Base-by-base conservation (phyloP, 805 yeast species). In the Spathaspora boniae region DNA sequence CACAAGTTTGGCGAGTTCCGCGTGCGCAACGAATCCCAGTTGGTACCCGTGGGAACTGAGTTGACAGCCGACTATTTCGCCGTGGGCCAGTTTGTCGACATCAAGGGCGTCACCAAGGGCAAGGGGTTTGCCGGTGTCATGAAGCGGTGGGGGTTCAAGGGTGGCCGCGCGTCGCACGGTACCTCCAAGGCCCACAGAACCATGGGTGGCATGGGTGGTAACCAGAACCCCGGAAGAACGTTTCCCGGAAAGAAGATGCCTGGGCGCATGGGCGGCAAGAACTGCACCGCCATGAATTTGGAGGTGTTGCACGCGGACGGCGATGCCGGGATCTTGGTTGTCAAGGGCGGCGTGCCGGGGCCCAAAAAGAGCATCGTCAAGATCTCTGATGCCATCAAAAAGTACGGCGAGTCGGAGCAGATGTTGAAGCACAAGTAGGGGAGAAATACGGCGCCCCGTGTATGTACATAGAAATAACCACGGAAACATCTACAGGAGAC, bases 221-320 rank as follows among this genome's bases (percentile, higher is more conserved):
- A 86, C 54, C 95, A 93, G 47, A 83, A 86, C 43, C 98, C 98
- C 9, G 97, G 96, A 53, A 84, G 98, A 69, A 86, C 88, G 35
- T 69, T 88, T 43, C 98, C 97, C 11, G 98, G 97, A 16, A 89
- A 86, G 68, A 91, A 88, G 65, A 91, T 93, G 98, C 95, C 98
- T 24, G 98, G 98, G 46, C 85, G 86, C 60, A 82, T 89, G 93
- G 98, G 98, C 47, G 81, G 77, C 43, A 71, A 75, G 37, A 70
- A 68, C 48, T 74, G 76, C 42, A 91, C 98, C 3, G 75, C 79
- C 17, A 84, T 80, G 57, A 89, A 87, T 58, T 70, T 80, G 17
- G 72, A 80, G 54, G 81, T 93, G 16, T 67, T 93, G 53, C 84
- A 83, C 54, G 82, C 82, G 8, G 89, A 86, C 56, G 87, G 82